Conservation (phyloP, 495 filamentous ascomycete species). For the Penicillium maclennaniae region DNA sequence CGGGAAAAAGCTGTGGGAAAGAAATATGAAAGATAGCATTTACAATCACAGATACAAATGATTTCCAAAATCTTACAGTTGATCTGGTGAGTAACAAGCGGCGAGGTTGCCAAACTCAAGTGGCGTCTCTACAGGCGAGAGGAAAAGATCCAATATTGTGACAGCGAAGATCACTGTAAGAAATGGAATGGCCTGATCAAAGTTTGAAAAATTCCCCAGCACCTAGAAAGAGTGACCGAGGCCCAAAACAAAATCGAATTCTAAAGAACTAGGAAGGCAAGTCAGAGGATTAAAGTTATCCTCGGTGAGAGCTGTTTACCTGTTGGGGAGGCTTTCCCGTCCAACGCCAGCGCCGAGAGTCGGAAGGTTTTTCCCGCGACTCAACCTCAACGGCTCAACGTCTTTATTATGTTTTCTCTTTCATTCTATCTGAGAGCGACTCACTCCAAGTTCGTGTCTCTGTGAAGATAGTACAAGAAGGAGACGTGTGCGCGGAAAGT, state of each 20-base stretch:
- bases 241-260: neutral
- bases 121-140: no score
- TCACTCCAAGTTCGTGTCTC: neutral
- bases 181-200: constrained; percentile 1
- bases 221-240: neutral
- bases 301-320: constrained; percentile 18
- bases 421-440: neutral
- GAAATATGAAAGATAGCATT: neutral
- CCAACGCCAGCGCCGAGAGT: constrained; percentile 8
- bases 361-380: constrained; percentile 16
- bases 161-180: neutral
- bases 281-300: constrained; percentile 16
- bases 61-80: neutral
- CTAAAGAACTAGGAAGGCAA: neutral
- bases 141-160: neutral
- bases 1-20: neutral
- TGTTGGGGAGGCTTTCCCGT: constrained; percentile 12
- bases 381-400: constrained; percentile 15
- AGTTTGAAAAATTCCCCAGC: neutral
- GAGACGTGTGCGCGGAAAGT: neutral
- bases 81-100: neutral
- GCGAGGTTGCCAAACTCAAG: neutral
- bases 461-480: neutral
- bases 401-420: neutral
- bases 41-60: no score